Evolutionary conservation across 2,329 filamentous ascomycete genomes (phyloP), one percentile per base, ranked within the genome.

Genomic region (Trichoderma endophyticum): DNA sequence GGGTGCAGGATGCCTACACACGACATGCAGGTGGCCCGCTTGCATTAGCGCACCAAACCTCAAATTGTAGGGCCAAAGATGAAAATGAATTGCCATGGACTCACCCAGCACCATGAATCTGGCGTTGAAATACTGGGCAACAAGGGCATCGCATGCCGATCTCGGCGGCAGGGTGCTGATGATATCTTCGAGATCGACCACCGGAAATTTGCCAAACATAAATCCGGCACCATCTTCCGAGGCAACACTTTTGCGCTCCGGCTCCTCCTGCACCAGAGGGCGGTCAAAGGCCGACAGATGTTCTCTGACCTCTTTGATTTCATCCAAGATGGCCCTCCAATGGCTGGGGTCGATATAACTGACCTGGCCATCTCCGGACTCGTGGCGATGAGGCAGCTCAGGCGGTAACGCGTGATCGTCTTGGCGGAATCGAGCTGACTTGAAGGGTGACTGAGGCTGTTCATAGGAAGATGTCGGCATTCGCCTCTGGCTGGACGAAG

Each of bases 81-180:
- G 36, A n/a, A 43, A n/a, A 43, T 48, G 24, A 24, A 54, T 0
- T 54, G n/a, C 11, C 32, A 2, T 34, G 18, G 14, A 59, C 64
- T 4, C 54, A 68, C 65, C 65, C 26, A 59, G 26, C 1, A 59
- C 54, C 65, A 68, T 68, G 24, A 59, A 68, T 26, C 3, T 32
- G 9, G 65, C 39, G n/a, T 68, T 68, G 34, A 68, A 68, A 24
- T 68, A 68, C 26, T 68, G 65, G 3, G 65, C 57, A 43, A 68
- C 48, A 9, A 68, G 34, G 30, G 32, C 24, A 14, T 68, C 65
- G 54, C 65, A 68, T 2, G 28, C 14, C 56, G 34, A 26, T 24
- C 34, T 43, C 11, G 65, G 8, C 11, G 34, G 54, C 54, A 68
- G 3, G 15, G 18, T 39, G n/a, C 5, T 30, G 3, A 68, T 12